Percentiles rank a stretch among this genome's conserved stretches.
Evolutionary conservation across 192 early-diverging fungal genomes (phyloP).

Genomic region (Coemansia umbellata): DNA sequence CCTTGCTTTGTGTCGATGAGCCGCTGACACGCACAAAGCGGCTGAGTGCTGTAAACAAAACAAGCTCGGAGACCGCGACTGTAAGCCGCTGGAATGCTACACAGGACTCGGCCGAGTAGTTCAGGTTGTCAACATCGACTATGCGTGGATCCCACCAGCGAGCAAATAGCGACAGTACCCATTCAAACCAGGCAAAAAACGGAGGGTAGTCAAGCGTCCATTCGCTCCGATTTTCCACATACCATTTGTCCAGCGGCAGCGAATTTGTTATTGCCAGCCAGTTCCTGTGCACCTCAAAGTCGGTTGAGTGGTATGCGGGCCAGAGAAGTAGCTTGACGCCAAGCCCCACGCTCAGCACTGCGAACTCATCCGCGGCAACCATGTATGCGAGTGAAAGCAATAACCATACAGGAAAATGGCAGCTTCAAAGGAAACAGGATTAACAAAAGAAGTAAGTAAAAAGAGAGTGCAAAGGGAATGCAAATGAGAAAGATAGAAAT

Average conservation of each 20-base stretch:
- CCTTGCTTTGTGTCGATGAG: conserved; percentile 20
- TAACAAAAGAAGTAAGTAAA: too few relatives aligned
- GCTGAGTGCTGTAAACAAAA: conserved; percentile 65
- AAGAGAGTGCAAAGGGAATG: too few relatives aligned
- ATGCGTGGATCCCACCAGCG: conserved; percentile 66
- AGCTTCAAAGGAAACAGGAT: too few relatives aligned
- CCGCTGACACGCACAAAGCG: conserved; percentile 47
- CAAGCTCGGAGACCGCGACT: conserved; percentile 77
- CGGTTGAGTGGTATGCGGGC: conserved; percentile 85
- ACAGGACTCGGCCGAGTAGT: conserved; percentile 63
- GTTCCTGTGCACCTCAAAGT: conserved; percentile 99
- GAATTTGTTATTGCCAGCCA: conserved; percentile 92
- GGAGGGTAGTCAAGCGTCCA: conserved; percentile 98
- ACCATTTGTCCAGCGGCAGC: conserved; percentile 81
- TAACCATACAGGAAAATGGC: too few relatives aligned
- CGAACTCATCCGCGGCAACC: conserved; percentile 17
- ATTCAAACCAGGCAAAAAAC: conserved; percentile 98
- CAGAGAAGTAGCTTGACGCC: conserved; percentile 64
- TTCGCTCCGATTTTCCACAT: conserved; percentile 77
- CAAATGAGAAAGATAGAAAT: too few relatives aligned
- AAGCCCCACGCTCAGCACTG: conserved; percentile 28
- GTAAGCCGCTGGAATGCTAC: conserved; percentile 79
- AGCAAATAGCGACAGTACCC: conserved; percentile 57
- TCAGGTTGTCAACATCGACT: conserved; percentile 65
- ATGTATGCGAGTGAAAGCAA: conserved; percentile 5